Evolutionary conservation across 1,139 yeast species (phyloP).

Genomic region (Nakaseomyces sp.): DNA sequence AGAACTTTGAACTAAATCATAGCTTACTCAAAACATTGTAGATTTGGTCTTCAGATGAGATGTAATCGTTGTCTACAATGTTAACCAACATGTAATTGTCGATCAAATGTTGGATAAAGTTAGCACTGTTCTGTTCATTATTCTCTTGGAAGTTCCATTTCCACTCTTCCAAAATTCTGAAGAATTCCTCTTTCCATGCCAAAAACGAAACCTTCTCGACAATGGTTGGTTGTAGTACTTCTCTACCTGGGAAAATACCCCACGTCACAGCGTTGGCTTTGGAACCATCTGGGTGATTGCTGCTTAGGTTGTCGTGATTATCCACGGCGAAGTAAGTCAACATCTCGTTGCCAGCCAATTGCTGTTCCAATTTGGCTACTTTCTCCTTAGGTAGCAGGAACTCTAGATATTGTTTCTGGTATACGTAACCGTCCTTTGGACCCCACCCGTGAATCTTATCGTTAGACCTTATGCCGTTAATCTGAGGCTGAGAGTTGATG

Average conservation of each 20-base stretch:
- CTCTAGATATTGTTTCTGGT: conserved; percentile 88
- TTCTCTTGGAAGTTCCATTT: conserved; percentile 42
- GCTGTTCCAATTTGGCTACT: conserved; percentile 31
- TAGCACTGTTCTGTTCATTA: conserved; percentile 26
- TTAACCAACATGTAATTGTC: conserved; percentile 68
- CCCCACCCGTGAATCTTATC: conserved; percentile 91
- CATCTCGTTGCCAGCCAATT: conserved; percentile 37
- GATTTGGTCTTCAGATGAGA: conserved; percentile 34
- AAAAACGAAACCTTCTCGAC: conserved; percentile 82
- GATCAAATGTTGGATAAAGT: conserved; percentile 44
- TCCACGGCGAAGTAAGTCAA: conserved; percentile 79
- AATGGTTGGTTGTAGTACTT: conserved; percentile 83
- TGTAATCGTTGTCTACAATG: conserved; percentile 80
- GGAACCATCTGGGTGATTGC: conserved; percentile 59
- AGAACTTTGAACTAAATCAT: no score
- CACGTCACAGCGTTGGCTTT: conserved; percentile 94
- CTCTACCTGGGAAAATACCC: conserved; percentile 94
- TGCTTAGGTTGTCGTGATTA: conserved; percentile 40
- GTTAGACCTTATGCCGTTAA: conserved; percentile 67
- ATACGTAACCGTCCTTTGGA: conserved; percentile 82
- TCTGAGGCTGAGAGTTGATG: conserved; percentile 90
- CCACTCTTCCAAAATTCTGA: conserved; percentile 79
- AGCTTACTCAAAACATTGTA: conserved; percentile 28
- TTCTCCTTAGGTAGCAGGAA: conserved; percentile 59
- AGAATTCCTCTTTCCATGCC: conserved; percentile 97